Percentiles rank a stretch among this genome's conserved stretches.
Evolutionary conservation across 2,329 filamentous ascomycete species (phyloP).

Genomic region (Cladosporium colombiae): DNA sequence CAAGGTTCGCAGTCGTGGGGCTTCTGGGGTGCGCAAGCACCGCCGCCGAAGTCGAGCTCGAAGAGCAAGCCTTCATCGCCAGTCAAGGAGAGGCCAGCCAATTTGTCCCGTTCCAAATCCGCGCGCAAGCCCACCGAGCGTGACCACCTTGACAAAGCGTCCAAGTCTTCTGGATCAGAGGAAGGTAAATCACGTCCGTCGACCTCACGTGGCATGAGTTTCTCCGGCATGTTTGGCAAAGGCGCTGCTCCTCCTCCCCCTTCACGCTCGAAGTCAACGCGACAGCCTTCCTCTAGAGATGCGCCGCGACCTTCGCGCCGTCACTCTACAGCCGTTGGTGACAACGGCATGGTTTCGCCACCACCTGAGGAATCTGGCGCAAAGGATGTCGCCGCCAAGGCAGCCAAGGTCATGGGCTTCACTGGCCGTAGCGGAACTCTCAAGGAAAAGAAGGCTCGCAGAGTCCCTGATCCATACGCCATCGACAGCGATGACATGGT

Average conservation of each 20-base stretch:
- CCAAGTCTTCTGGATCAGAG: slow-evolving; percentile 73
- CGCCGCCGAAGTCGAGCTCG: slow-evolving; percentile 34
- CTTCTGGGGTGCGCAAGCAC: slow-evolving; percentile 64
- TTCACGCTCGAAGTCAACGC: slow-evolving; percentile 64
- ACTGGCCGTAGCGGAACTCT: slow-evolving; percentile 48
- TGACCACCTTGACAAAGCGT: slow-evolving; percentile 57
- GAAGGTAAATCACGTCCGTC: slow-evolving; percentile 59
- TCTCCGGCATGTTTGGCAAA: slow-evolving; percentile 58
- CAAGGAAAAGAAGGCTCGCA: slow-evolving; percentile 54
- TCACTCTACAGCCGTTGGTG: slow-evolving; percentile 59
- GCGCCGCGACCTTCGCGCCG: slow-evolving; percentile 58
- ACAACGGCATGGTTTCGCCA: slow-evolving; percentile 68
- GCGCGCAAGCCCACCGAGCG: slow-evolving; percentile 54
- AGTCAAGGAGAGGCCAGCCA: slow-evolving; percentile 44
- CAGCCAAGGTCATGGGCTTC: slow-evolving; percentile 71
- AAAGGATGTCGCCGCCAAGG: slow-evolving; percentile 64
- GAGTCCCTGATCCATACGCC: slow-evolving; percentile 59
- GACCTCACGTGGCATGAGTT: slow-evolving; percentile 58
- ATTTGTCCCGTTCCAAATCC: slow-evolving; percentile 58
- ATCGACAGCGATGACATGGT: slow-evolving; percentile 60
- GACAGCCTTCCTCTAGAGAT: slow-evolving; percentile 52
- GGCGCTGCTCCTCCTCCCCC: slow-evolving; percentile 57
- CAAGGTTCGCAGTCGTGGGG: slow-evolving; percentile 67
- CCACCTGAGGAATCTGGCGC: slow-evolving; percentile 63
- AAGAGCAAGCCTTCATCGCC: slow-evolving; percentile 53